Evolutionary conservation across 2,329 filamentous ascomycete species (phyloP).

Genomic region (Colletotrichum zoysiae): DNA sequence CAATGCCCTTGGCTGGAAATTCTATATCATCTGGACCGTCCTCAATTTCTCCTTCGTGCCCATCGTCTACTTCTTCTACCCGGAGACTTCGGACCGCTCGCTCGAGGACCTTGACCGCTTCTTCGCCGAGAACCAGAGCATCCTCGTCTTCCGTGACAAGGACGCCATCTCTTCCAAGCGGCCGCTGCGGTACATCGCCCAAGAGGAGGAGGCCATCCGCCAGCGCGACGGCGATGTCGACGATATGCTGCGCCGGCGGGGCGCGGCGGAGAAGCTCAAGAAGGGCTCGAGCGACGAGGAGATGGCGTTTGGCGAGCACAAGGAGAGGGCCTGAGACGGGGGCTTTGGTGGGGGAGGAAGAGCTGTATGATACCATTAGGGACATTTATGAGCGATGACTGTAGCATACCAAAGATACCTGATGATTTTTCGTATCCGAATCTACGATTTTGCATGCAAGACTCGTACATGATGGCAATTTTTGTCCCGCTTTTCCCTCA

Average conservation of each 20-base stretch:
- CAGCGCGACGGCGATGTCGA: constrained; percentile 19
- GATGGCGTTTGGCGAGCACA: constrained; percentile 39
- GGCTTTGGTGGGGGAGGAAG: too few species aligned
- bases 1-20: constrained; percentile 62
- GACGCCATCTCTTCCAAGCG: constrained; percentile 45
- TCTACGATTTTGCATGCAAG: neutral
- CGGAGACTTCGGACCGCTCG: constrained; percentile 54
- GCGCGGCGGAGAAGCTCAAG: constrained; percentile 16
- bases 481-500: too few species aligned
- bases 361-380: neutral
- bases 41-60: constrained; percentile 61
- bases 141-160: constrained; percentile 44
- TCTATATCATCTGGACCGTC: constrained; percentile 65
- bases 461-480: neutral
- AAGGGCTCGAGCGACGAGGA: constrained; percentile 29
- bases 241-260: constrained; percentile 26
- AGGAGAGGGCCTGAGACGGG: constrained; percentile 17
- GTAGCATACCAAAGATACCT: constrained; percentile 2
- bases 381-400: constrained; percentile 8
- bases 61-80: constrained; percentile 62
- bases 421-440: neutral
- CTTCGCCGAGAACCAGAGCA: constrained; percentile 46
- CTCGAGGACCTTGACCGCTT: constrained; percentile 46
- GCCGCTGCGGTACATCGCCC: constrained; percentile 42
- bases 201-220: constrained; percentile 46